Base-by-base conservation (phyloP, 2,329 filamentous ascomycete species). In the Fonsecaea monophora region DNA sequence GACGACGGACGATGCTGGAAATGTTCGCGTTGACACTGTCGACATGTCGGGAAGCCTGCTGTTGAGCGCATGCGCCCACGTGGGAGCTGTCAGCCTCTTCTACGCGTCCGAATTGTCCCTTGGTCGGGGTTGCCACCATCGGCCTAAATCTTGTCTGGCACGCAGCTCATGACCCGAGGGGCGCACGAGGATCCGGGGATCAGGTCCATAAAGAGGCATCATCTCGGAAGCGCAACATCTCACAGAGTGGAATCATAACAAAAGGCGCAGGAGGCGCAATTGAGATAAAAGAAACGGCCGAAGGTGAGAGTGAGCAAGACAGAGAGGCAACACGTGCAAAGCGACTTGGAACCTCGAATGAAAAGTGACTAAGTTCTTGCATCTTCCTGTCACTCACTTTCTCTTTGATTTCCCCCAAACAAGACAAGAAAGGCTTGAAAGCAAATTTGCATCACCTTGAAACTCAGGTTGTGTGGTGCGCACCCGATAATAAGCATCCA, bases 81-180 rank as follows among this genome's bases (percentile, higher is more conserved):
- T 68, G 66, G 66, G 64, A 63, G 50, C 54, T 2, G 53, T 53
- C 48, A 58, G 62, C 66, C 10, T 57, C 53, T 65, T 53, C 62
- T 56, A 65, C 66, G 66, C 66, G 66, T 65, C 60, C 55, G 18
- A 59, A 53, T 56, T 45, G 34, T 25, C 45, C 50, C 15, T 42
- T 38, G 35, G 59, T 18, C 53, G 59, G 38, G 18, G 58, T 67
- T 48, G 60, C 60, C 65, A 67, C 65, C 59, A 57, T 48, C 55
- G 55, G 34, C n/a, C 56, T 59, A 60, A 65, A 42, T 30, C 34
- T 57, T 32, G 54, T 35, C 21, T 35, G 37, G 37, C 13, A 37
- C 10, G 18, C 50, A 48, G 37, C 18, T 50, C 45, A 30, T 50
- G 45, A 21, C 21, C 18, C 45, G 45, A 50, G 18, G 15, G 42